A percentile compares a stretch with the other conserved stretches of the same genome.
phyloP scores from a whole-genome alignment of 306 rosid species.

The Quercus suber region DNA sequence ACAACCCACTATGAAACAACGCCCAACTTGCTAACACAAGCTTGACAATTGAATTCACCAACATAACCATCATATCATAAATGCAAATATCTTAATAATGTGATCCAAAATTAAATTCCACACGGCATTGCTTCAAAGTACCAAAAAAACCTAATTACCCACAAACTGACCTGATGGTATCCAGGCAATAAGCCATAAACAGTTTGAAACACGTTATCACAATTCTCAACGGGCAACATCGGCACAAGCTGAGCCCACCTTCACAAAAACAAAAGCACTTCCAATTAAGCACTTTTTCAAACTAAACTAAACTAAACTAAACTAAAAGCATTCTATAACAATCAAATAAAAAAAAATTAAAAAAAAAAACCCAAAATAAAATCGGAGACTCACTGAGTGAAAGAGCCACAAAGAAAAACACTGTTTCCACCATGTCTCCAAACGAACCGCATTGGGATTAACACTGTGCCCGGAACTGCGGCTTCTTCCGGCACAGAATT shows the following conservation, averaged over 20 bases:
- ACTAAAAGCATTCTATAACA: constrained; percentile 2
- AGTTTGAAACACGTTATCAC: constrained; percentile 91
- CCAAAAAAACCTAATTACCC: background rate
- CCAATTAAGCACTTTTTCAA: background rate
- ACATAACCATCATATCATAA: background rate
- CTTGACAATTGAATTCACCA: background rate
- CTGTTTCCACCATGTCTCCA: constrained; percentile 93
- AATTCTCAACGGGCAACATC: constrained; percentile 90
- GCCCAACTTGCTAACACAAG: background rate
- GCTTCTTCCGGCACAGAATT: constrained; percentile 54
- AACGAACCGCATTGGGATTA: constrained; percentile 83
- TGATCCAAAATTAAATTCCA: background rate
- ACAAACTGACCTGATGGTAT: constrained; percentile 74
- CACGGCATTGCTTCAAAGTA: background rate
- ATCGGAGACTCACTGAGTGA: constrained; percentile 52
- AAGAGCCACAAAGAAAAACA: constrained; percentile 85
- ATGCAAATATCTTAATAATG: background rate
- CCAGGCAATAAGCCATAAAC: constrained; percentile 83
- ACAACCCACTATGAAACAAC: background rate
- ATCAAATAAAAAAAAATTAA: background rate
- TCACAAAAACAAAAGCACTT: constrained; percentile 9
- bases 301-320: constrained; percentile 12
- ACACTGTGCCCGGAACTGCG: constrained; percentile 59
- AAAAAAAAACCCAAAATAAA: background rate
- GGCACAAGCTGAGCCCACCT: constrained; percentile 97